Conservation (phyloP, 345 rosid genomes). For the Linum lewisii region DNA sequence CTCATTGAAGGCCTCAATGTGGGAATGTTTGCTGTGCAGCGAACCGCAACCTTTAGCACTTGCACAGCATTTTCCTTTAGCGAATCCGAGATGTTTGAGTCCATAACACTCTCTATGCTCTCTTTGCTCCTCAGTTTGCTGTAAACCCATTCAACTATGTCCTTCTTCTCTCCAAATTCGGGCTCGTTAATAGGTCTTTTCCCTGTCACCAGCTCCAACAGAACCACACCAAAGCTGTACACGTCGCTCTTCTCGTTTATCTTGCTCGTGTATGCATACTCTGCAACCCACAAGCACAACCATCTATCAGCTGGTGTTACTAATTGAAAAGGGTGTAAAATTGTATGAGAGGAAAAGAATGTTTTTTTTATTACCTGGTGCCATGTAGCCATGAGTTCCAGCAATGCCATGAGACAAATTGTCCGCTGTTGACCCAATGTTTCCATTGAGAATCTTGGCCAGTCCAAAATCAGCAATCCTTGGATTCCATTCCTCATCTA, state of each 20-base stretch:
- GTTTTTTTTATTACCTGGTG: conserved; percentile 52
- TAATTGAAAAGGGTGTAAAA: too few species aligned
- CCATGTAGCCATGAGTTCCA: conserved; percentile 85
- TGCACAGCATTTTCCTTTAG: conserved; percentile 43
- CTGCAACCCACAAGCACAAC: conserved; percentile 38
- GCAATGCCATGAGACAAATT: conserved; percentile 43
- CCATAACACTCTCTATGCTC: conserved; percentile 33
- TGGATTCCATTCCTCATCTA: conserved; percentile 76
- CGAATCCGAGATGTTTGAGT: conserved; percentile 31
- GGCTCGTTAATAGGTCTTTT: conserved; percentile 45
- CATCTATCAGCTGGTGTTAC: too few species aligned
- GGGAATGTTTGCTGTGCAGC: conserved; percentile 56
- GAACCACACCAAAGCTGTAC: conserved; percentile 81
- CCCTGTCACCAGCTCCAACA: conserved; percentile 76
- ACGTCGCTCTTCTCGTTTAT: conserved; percentile 73
- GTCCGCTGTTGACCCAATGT: conserved; percentile 30
- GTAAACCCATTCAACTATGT: conserved; percentile 58
- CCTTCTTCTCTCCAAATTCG: conserved; percentile 58
- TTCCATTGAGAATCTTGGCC: conserved; percentile 59
- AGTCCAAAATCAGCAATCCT: conserved; percentile 87
- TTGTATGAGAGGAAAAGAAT: too few species aligned
- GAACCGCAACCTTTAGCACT: conserved; percentile 49
- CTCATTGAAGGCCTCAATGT: conserved; percentile 63
- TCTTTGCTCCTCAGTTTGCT: conserved; percentile 30
- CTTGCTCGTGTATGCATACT: conserved; percentile 51